Evolutionary conservation across 225 moss, liverwort and hornwort genomes (phyloP).

Genomic region (Lunularia cruciata): DNA sequence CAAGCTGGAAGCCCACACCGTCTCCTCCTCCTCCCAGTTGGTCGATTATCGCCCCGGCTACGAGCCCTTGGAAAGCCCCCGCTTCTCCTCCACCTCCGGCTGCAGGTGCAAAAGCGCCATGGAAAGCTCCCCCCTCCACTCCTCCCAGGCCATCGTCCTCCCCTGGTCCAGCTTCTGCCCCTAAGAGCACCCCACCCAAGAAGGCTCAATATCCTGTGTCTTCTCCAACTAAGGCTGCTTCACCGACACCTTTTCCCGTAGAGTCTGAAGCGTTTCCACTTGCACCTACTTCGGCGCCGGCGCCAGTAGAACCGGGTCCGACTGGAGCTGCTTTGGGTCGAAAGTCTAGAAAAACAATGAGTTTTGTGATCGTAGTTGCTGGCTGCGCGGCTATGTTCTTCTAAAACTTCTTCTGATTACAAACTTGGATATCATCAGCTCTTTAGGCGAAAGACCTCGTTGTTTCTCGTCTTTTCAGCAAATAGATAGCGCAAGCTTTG

Average conservation of each 20-base stretch:
- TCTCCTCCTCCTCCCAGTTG: constrained; percentile 13
- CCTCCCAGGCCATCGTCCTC: neutral
- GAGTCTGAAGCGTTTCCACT: neutral
- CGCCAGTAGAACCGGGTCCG: neutral
- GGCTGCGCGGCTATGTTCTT: neutral
- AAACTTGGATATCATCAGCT: neutral
- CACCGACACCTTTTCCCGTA: neutral
- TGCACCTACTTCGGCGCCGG: neutral
- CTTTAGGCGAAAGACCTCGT: neutral
- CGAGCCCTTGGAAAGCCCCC: neutral
- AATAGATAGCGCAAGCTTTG: neutral
- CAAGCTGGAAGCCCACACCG: neutral
- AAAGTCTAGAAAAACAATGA: neutral
- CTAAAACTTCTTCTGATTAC: neutral
- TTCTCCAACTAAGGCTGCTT: neutral
- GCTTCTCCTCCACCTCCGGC: neutral
- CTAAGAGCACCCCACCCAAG: neutral
- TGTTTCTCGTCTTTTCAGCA: neutral
- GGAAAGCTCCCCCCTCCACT: neutral
- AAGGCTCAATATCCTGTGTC: too few species aligned
- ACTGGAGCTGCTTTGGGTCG: neutral
- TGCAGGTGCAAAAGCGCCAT: too few species aligned
- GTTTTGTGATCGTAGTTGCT: neutral
- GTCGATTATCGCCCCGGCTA: too few species aligned
- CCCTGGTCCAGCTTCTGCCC: neutral